These are phyloP conservation scores for Pleurotus djamor DNA, from an alignment of 768 basidiomycete species.

Conservation along the genomic window DNA sequence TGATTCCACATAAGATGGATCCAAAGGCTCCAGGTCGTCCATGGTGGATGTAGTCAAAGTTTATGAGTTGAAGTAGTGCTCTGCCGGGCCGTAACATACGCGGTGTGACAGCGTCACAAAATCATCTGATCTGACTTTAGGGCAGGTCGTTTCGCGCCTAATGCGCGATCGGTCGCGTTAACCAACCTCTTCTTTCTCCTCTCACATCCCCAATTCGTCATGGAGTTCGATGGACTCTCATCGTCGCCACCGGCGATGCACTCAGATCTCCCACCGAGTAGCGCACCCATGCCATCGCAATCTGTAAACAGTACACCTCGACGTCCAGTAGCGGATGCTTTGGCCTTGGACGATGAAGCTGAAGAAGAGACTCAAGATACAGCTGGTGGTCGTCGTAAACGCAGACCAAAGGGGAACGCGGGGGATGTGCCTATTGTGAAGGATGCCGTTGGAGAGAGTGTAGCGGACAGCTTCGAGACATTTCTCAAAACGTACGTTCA, in stretches of 20 bases:
- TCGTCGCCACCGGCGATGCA: slow-evolving; percentile 50
- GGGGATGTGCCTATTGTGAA: slow-evolving; percentile 83
- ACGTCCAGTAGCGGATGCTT: slow-evolving; percentile 47
- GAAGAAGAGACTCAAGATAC: slow-evolving; percentile 37
- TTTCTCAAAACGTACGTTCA: slow-evolving; percentile 84
- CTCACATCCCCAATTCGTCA: slow-evolving; percentile 20
- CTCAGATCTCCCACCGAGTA: slow-evolving; percentile 52
- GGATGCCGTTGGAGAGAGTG: slow-evolving; percentile 95
- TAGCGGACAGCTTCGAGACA: slow-evolving; percentile 86
- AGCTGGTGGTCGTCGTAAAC: slow-evolving; percentile 28
- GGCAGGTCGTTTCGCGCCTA: slow-evolving; percentile 13
- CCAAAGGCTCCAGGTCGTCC: slow-evolving; percentile 60
- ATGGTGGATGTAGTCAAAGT: slow-evolving; percentile 19
- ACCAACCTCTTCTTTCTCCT: slow-evolving; percentile 12
- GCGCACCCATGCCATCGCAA: slow-evolving; percentile 36
- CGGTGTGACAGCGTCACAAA: slow-evolving; percentile 9
- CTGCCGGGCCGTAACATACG: background rate
- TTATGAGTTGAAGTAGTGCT: slow-evolving; percentile 2
- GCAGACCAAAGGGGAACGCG: slow-evolving; percentile 49
- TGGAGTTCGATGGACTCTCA: slow-evolving; percentile 57
- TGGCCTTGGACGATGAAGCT: slow-evolving; percentile 57
- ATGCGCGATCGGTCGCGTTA: slow-evolving; percentile 25
- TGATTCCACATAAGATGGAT: slow-evolving; percentile 61
- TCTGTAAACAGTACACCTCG: slow-evolving; percentile 30
- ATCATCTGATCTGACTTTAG: slow-evolving; percentile 6